Percentiles rank a stretch among this genome's conserved stretches.
phyloP scores from a whole-genome alignment of 2,329 filamentous ascomycete species.

The Ophioceras dolichostomum region DNA sequence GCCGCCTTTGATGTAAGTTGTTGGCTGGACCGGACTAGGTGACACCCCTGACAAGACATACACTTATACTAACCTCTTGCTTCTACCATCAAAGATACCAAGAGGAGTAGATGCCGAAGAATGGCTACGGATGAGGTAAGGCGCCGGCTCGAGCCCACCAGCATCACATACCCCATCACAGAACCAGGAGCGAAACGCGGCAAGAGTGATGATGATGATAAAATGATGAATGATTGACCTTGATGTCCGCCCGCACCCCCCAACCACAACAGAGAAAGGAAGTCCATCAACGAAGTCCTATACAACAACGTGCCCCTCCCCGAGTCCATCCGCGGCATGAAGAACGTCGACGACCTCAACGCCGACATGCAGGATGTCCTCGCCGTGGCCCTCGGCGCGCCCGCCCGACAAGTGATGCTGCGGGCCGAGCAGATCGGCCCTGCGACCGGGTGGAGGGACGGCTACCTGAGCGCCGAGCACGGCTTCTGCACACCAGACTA shows the following conservation, averaged over 20 bases:
- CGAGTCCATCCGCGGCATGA: constrained; percentile 20
- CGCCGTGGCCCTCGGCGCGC: constrained; percentile 38
- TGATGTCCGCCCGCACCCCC: no score
- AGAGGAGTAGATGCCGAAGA: constrained; percentile 29
- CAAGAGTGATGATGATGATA: no score
- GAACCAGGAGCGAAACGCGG: no score
- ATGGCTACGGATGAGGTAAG: constrained; percentile 19
- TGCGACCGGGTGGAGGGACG: constrained; percentile 38
- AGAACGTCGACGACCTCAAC: constrained; percentile 29
- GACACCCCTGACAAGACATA: no score
- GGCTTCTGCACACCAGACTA: constrained; percentile 39
- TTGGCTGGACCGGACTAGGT: no score
- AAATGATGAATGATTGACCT: no score
- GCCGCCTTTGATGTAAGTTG: constrained; percentile 23
- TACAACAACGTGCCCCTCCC: constrained; percentile 28
- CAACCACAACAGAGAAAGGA: constrained; percentile 7
- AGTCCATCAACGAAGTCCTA: constrained; percentile 11
- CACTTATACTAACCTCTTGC: no score
- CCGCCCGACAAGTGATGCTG: constrained; percentile 39
- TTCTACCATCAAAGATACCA: constrained; percentile 33
- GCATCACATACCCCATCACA: constrained; percentile 7
- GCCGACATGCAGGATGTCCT: constrained; percentile 34
- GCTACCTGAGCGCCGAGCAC: constrained; percentile 36
- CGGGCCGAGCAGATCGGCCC: constrained; percentile 38
- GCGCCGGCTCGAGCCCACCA: no score